Conservation (phyloP, 257 asterid genomes). For the Gentiana macrophylla region DNA sequence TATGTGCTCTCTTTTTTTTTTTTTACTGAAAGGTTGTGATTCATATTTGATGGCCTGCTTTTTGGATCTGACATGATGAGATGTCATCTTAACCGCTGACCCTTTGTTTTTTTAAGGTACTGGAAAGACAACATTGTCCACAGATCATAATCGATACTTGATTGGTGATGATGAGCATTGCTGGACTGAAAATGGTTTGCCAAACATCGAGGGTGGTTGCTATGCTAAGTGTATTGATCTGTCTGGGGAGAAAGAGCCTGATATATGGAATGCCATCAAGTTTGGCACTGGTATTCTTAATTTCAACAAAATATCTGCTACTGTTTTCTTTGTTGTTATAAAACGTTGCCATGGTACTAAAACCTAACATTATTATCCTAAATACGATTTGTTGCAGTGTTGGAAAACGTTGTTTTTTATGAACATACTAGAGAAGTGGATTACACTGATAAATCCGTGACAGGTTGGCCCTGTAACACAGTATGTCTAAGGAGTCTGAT, state of each 20-base stretch:
- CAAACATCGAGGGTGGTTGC: conserved; percentile 90
- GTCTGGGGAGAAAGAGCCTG: conserved; percentile 78
- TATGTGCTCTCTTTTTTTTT: conserved; percentile 19
- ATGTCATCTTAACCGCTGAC: neutral
- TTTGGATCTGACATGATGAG: neutral
- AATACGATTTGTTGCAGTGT: conserved; percentile 29
- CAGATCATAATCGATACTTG: conserved; percentile 57
- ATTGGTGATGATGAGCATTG: conserved; percentile 84
- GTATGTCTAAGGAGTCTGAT: too few relatives aligned
- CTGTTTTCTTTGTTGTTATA: neutral
- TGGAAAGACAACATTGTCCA: conserved; percentile 69
- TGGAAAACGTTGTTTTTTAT: conserved; percentile 77
- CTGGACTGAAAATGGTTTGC: conserved; percentile 73
- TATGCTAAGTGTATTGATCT: conserved; percentile 80
- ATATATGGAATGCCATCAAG: conserved; percentile 86
- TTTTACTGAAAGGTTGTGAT: neutral
- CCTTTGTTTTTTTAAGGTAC: conserved; percentile 31
- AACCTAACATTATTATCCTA: neutral
- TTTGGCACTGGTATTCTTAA: conserved; percentile 52
- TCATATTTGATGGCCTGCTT: conserved; percentile 1
- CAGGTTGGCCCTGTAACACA: conserved; percentile 31
- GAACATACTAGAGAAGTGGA: conserved; percentile 80
- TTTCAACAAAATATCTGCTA: neutral
- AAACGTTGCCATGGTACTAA: neutral
- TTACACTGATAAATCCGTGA: conserved; percentile 67